These are phyloP conservation scores for Pisolithus microcarpus DNA, from an alignment of 768 basidiomycete genomes.

Conservation along the genomic window DNA sequence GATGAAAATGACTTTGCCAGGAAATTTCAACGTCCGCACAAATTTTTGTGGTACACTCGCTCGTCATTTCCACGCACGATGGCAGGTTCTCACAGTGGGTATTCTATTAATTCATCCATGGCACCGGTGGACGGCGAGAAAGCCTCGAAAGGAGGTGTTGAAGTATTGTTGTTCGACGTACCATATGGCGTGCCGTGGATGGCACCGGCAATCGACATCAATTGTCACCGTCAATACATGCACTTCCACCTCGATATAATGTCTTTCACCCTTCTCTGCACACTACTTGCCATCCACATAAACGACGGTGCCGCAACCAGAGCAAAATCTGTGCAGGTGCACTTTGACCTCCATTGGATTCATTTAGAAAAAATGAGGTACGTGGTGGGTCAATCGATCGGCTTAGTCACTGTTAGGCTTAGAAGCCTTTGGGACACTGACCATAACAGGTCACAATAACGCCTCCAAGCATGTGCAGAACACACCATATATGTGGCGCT, in stretches of 20 bases:
- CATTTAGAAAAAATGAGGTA: not conserved
- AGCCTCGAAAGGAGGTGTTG: no score
- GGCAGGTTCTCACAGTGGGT: not conserved
- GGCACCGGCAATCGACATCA: no score
- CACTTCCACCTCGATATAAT: no score
- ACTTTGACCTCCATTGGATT: not conserved
- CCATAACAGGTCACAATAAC: constrained; percentile 7
- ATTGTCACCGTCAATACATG: no score
- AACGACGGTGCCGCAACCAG: no score
- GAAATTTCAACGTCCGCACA: constrained; percentile 23
- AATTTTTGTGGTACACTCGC: constrained; percentile 14
- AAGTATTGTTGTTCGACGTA: no score
- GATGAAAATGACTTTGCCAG: not conserved
- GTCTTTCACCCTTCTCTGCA: no score
- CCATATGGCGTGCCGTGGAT: no score
- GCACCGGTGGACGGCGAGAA: not conserved
- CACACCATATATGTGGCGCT: no score
- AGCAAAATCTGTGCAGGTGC: no score
- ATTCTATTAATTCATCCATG: not conserved
- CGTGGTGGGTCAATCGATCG: not conserved
- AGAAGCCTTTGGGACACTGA: constrained; percentile 2
- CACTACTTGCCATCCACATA: no score
- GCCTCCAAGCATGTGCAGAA: not conserved
- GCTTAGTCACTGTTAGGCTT: constrained; percentile 3
- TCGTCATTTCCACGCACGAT: not conserved